A percentile compares a stretch with the other conserved stretches of the same genome.
These are phyloP conservation scores for Claviceps digitariae DNA, from an alignment of 2,329 filamentous ascomycete species.

Conservation along the genomic window DNA sequence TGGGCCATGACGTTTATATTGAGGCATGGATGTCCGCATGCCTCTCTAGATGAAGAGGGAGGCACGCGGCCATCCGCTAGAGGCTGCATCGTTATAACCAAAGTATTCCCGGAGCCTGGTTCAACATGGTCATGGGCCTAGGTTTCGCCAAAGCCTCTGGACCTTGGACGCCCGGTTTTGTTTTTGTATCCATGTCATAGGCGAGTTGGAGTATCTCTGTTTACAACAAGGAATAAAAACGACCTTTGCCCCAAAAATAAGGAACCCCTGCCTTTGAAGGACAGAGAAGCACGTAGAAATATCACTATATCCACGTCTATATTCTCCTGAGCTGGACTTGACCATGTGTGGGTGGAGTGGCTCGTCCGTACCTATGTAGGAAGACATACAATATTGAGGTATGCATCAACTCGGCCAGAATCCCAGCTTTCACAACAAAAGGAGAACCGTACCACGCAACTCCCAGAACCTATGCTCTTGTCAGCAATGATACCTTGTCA, in stretches of 20 bases:
- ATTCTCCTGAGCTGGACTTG: neutral
- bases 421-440: neutral
- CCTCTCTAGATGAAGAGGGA: too few species aligned
- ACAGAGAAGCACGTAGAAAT: neutral
- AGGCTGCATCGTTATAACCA: neutral
- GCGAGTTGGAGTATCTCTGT: neutral
- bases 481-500: neutral
- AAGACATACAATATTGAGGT: neutral
- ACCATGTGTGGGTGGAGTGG: neutral
- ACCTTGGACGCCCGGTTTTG: neutral
- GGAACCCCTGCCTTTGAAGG: neutral
- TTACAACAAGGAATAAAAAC: neutral
- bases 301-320: neutral
- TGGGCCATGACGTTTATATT: neutral
- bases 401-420: neutral
- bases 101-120: neutral
- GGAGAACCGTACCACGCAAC: neutral
- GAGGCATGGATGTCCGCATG: neutral
- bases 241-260: neutral
- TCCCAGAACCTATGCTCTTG: neutral
- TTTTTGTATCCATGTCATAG: neutral
- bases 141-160: neutral
- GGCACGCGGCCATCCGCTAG: neutral
- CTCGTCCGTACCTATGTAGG: neutral
- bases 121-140: neutral